Evolutionary conservation across 768 basidiomycete genomes (phyloP).

Genomic region (Royoungia palumana): DNA sequence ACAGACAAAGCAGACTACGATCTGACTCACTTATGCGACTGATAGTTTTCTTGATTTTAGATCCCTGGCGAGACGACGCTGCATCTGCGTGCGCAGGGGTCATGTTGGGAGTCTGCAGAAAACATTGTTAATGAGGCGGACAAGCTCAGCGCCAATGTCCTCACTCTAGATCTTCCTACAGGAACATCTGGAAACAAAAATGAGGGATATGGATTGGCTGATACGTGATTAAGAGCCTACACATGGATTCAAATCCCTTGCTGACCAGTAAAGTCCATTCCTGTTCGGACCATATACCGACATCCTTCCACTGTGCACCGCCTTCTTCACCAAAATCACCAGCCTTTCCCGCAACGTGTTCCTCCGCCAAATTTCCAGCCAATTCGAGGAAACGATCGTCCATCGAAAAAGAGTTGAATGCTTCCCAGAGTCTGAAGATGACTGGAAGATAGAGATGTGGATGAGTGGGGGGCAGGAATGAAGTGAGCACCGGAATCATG

Average conservation of each 20-base stretch:
- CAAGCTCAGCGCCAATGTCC: slow-evolving; percentile 4
- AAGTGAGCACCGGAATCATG: slow-evolving; percentile 74
- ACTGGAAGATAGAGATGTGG: slow-evolving; percentile 66
- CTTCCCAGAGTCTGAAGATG: slow-evolving; percentile 74
- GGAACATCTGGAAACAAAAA: slow-evolving; percentile 28
- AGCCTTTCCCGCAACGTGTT: slow-evolving; percentile 61
- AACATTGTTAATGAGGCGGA: background rate
- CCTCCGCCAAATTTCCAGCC: slow-evolving; percentile 65
- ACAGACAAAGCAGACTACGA: background rate
- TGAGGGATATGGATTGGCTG: slow-evolving; percentile 38
- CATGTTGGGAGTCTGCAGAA: slow-evolving; percentile 52
- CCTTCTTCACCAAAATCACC: slow-evolving; percentile 55
- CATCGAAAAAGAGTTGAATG: slow-evolving; percentile 68
- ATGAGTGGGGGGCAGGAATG: slow-evolving; percentile 70
- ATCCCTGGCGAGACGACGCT: slow-evolving; percentile 49
- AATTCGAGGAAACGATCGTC: slow-evolving; percentile 76
- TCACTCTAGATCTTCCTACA: slow-evolving; percentile 64
- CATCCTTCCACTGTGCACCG: slow-evolving; percentile 67
- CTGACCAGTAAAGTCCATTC: slow-evolving; percentile 83
- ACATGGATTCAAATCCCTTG: slow-evolving; percentile 80
- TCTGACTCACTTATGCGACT: slow-evolving; percentile 53
- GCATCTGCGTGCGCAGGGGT: slow-evolving; percentile 72
- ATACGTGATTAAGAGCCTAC: slow-evolving; percentile 34
- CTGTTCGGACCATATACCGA: slow-evolving; percentile 84
- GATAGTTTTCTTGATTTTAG: slow-evolving; percentile 66